phyloP scores from a whole-genome alignment of 78 protist genomes.

The Dictyostelium capitatum region DNA sequence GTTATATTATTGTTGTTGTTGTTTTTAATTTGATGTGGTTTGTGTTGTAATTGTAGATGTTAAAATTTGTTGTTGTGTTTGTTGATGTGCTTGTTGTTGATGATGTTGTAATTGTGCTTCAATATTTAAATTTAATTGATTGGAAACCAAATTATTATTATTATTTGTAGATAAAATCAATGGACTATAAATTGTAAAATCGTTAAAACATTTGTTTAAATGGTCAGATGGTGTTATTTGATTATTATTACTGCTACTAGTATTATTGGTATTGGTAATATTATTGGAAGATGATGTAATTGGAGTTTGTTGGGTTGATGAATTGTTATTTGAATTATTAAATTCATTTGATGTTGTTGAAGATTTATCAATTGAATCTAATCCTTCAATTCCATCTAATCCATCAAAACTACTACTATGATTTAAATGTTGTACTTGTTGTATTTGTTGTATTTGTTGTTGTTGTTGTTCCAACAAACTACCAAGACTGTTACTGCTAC shows the following conservation, averaged over 20 bases:
- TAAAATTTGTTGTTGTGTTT: not conserved
- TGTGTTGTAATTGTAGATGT: not conserved
- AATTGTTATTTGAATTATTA: not conserved
- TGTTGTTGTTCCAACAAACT: too few species aligned
- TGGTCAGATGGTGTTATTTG: not conserved
- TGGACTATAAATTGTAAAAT: conserved; percentile 49
- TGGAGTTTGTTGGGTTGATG: conserved; percentile 11
- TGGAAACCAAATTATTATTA: not conserved
- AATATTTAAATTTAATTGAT: not conserved
- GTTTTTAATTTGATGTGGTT: conserved; percentile 2
- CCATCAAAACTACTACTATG: not conserved
- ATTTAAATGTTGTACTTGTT: not conserved
- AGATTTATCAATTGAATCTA: not conserved
- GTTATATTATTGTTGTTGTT: conserved; percentile 1
- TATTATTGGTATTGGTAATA: too few species aligned
- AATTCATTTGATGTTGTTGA: not conserved
- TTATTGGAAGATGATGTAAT: not conserved
- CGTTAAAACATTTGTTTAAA: conserved; percentile 36
- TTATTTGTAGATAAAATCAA: not conserved
- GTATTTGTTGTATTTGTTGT: not conserved
- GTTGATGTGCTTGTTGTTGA: not conserved
- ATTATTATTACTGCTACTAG: too few species aligned
- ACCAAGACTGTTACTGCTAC: too few species aligned
- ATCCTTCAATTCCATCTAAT: not conserved
- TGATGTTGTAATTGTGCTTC: not conserved